Base-by-base conservation (phyloP, 495 filamentous ascomycete species). In the Evernia prunastri region DNA sequence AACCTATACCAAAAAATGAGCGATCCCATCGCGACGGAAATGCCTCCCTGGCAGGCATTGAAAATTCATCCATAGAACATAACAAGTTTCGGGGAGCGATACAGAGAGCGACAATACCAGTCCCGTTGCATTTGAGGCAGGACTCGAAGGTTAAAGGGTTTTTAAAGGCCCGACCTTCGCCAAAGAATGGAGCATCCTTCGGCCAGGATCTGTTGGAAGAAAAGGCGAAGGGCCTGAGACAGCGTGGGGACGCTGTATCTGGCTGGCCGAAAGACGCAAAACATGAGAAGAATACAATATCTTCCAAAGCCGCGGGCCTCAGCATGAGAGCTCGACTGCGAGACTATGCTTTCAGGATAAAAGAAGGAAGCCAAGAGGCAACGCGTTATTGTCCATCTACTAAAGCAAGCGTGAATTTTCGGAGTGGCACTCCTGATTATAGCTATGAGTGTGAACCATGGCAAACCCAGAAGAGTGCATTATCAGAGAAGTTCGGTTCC, bases 401-500 rank as follows among this genome's bases (percentile, higher is more conserved):
- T 23, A 39, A 45, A 15, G 35, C 27, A 5, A 20, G 35, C 25
- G 47, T 37, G 2, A 23, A 62, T 42, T 25, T 31, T 11, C 27
- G 29, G 31, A 60, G 9, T 47, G 25, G 49, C 49, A 6, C 60
- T 15, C 49, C n/a, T 10, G n/a, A 29, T 33, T 5, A 33, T 20
- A 31, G 33, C 2, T 13, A 54, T 35, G 27, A 54, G 51, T 70
- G 63, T 23, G 84, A 89, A 67, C 56, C 59, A 4, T 96, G 92
- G 92, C 80, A 83, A 67, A 75, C 84, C 13, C 84, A 95, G 56
- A 96, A 95, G 73, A 73, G 72, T 1, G 84, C 82, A 0, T 71
- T 93, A 23, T 76, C 84, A 60, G 69, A 79, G 36, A 96, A 97
- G 71, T 96, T 97, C 68, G 81, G 84, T 1, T 73, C 68, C 1